phyloP scores from a whole-genome alignment of 306 rosid genomes.

The Coriaria nepalensis region DNA sequence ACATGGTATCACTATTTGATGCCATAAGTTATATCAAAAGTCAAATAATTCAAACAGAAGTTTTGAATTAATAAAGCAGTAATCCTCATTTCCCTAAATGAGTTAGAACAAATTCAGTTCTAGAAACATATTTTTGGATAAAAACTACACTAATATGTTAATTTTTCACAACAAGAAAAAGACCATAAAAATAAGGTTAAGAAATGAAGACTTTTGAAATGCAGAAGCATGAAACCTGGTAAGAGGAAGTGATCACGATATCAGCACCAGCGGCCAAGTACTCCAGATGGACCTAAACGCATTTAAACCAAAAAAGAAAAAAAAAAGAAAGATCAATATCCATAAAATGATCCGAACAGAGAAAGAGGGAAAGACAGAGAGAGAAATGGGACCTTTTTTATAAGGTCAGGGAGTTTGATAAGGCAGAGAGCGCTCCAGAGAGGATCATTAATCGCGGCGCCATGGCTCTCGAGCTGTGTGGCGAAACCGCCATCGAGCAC shows the following conservation, averaged over 20 bases:
- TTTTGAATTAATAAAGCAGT: too few relatives aligned
- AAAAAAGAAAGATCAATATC: neutral
- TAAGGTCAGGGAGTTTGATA: conserved; percentile 50
- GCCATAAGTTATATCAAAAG: too few relatives aligned
- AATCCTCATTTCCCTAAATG: too few relatives aligned
- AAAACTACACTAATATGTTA: too few relatives aligned
- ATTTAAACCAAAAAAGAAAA: neutral
- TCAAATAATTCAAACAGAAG: too few relatives aligned
- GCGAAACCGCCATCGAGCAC: conserved; percentile 77
- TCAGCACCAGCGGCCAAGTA: conserved; percentile 80
- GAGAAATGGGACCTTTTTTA: conserved; percentile 30
- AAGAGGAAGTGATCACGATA: conserved; percentile 73
- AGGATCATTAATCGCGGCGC: conserved; percentile 59
- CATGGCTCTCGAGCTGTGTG: conserved; percentile 72
- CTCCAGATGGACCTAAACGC: conserved; percentile 59
- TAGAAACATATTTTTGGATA: too few relatives aligned
- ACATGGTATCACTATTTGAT: neutral
- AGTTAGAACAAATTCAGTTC: too few relatives aligned
- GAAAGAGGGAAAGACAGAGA: neutral
- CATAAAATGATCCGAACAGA: neutral
- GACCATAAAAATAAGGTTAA: neutral
- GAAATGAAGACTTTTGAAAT: neutral
- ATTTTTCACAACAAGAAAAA: too few relatives aligned
- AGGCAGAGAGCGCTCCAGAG: conserved; percentile 85
- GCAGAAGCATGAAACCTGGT: conserved; percentile 42